Evolutionary conservation across 2,329 filamentous ascomycete species (phyloP), one percentile per base, ranked within the genome.

Genomic region (Pseudogymnoascus sp.): DNA sequence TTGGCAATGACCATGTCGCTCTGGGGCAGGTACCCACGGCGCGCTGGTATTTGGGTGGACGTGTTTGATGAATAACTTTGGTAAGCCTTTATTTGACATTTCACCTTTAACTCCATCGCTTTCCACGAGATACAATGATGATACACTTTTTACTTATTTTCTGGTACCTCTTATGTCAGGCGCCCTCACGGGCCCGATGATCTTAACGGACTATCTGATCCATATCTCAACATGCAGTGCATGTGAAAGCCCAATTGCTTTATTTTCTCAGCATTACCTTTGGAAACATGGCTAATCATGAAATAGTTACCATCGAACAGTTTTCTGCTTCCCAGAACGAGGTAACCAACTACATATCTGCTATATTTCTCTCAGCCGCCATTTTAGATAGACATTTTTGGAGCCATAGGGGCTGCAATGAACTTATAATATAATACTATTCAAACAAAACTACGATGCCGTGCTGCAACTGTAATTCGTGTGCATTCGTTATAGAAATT

Each of bases 141-240:
- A 93, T 82, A 85, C 80, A 80, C 78, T 79, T 80, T 74, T 76
- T 74, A 77, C 76, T 77, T 79, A 79, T 80, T 88, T 92, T 95
- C 90, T 96, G 91, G 91, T 92, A 96, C 91, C 92, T 96, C 92
- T 96, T 94, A 91, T 91, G 85, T 90, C 87, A 94, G 86, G 80
- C 81, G 72, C 72, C 72, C 73, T 78, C 79, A 75, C 72, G 79
- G 77, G 73, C 78, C 81, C 86, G 76, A 89, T 92, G 89, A 90
- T 90, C 89, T 84, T 80, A 88, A 79, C 79, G 87, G 87, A 91
- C 89, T 90, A 37, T 92, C 89, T 92, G 89, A 92, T 73, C 59
- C 63, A 39, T 33, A 52, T 63, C 31, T 61, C 48, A 33, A 66
- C 64, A 31, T 36, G 35, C 18, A 62, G 35, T 59, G 33, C 37